phyloP scores from a whole-genome alignment of 352 stramenopile genomes.

The Saprolegnia parasitica region DNA sequence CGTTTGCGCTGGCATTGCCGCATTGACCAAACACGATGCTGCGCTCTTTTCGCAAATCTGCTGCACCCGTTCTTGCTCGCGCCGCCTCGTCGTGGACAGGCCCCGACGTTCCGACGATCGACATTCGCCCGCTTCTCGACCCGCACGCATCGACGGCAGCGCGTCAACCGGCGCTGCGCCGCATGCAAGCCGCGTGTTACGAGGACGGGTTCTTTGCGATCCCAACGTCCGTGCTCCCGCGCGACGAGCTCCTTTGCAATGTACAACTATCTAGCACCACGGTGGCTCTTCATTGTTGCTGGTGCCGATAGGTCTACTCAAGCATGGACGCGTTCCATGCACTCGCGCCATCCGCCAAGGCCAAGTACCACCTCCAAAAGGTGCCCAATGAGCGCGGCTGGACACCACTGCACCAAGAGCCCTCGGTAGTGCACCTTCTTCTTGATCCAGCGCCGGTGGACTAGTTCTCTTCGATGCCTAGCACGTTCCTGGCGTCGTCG shows the following conservation, averaged over 20 bases:
- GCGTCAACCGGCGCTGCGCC: constrained; percentile 38
- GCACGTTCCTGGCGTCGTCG: constrained; percentile 73
- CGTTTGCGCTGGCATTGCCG: too few species aligned
- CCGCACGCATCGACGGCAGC: constrained; percentile 34
- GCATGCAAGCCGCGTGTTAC: constrained; percentile 59
- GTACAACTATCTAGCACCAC: not conserved
- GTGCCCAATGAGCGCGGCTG: constrained; percentile 67
- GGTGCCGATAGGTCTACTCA: constrained; percentile 43
- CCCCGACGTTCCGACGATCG: too few species aligned
- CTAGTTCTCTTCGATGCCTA: too few species aligned
- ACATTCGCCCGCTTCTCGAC: constrained; percentile 57
- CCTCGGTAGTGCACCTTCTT: constrained; percentile 50
- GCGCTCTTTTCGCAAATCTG: too few species aligned
- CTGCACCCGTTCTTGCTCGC: too few species aligned
- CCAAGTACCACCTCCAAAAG: constrained; percentile 69
- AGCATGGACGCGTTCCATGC: constrained; percentile 60
- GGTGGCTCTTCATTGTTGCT: not conserved
- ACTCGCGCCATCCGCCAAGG: constrained; percentile 51
- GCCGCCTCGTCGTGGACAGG: too few species aligned
- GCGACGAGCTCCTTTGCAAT: not conserved
- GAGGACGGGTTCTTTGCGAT: constrained; percentile 74
- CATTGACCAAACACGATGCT: too few species aligned
- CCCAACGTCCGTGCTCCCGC: constrained; percentile 50
- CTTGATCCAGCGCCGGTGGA: too few species aligned
- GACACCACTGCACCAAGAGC: constrained; percentile 78